Evolutionary conservation across 2,329 filamentous ascomycete species (phyloP).

Genomic region (Thielaviopsis euricoi): DNA sequence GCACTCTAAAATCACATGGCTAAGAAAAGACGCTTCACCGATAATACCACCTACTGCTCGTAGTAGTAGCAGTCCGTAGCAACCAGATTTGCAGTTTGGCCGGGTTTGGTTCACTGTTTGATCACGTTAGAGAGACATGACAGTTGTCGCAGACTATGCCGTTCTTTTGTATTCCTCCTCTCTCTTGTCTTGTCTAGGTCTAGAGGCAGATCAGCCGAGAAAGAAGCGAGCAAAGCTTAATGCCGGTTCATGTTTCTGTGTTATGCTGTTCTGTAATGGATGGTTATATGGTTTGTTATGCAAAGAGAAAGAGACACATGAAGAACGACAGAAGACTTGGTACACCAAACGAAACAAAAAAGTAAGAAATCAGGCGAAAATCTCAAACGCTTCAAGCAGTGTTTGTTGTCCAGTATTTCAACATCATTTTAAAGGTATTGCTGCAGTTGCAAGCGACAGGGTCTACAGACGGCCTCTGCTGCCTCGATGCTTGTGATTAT

Average conservation of each 20-base stretch:
- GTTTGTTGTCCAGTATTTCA: no score
- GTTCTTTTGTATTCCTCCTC: background rate
- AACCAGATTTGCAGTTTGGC: background rate
- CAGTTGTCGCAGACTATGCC: background rate
- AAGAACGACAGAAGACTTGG: no score
- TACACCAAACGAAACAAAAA: no score
- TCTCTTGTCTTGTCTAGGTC: background rate
- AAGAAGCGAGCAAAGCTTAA: background rate
- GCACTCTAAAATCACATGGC: no score
- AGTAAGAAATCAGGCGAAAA: background rate
- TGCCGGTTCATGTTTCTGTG: background rate
- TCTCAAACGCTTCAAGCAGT: background rate
- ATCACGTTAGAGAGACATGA: background rate
- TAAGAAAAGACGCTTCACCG: no score
- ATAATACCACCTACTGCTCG: no score
- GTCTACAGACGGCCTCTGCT: no score
- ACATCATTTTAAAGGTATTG: background rate
- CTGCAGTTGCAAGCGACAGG: background rate
- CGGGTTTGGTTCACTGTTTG: background rate
- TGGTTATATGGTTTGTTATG: no score
- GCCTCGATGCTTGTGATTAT: no score
- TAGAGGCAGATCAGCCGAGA: background rate
- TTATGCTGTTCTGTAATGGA: background rate
- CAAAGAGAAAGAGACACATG: no score
- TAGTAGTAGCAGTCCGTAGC: no score